Conservation (phyloP, 1,284 basidiomycete species). For the Malassezia furfur region DNA sequence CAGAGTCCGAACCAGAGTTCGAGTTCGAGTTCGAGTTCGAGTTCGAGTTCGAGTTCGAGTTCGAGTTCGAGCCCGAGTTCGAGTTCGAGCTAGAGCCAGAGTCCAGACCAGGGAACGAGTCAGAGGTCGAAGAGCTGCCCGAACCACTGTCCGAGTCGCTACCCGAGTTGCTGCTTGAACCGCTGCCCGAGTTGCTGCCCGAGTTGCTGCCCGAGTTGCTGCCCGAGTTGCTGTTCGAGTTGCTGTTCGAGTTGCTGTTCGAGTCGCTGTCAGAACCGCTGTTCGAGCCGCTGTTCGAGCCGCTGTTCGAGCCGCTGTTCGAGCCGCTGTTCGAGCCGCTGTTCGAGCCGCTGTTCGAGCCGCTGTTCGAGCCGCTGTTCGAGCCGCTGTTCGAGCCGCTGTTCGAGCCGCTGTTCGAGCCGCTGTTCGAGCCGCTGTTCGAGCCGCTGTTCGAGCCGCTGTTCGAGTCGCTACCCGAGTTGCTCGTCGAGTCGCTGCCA, state of each 20-base stretch:
- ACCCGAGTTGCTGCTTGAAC: not conserved
- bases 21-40: conserved; percentile 13
- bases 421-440: not conserved
- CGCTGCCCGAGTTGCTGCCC: not conserved
- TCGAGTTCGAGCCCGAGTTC: conserved; percentile 1
- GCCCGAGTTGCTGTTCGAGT: conserved; percentile 1
- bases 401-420: not conserved
- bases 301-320: not conserved
- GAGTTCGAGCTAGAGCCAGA: conserved; percentile 1
- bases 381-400: not conserved
- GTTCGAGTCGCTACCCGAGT: conserved; percentile 7
- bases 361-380: not conserved
- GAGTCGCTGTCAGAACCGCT: not conserved
- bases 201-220: conserved; percentile 5
- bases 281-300: not conserved
- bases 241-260: not conserved
- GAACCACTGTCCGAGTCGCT: not conserved
- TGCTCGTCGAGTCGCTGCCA: not conserved
- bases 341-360: not conserved
- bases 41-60: conserved; percentile 2
- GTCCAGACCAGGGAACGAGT: not conserved
- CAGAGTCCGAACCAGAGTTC: conserved; percentile 4
- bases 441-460: conserved; percentile 1
- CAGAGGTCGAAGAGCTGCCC: conserved; percentile 2
- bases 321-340: not conserved